These are phyloP conservation scores for Boletellus deceptivus DNA, from an alignment of 1,284 basidiomycete species.

Conservation along the genomic window DNA sequence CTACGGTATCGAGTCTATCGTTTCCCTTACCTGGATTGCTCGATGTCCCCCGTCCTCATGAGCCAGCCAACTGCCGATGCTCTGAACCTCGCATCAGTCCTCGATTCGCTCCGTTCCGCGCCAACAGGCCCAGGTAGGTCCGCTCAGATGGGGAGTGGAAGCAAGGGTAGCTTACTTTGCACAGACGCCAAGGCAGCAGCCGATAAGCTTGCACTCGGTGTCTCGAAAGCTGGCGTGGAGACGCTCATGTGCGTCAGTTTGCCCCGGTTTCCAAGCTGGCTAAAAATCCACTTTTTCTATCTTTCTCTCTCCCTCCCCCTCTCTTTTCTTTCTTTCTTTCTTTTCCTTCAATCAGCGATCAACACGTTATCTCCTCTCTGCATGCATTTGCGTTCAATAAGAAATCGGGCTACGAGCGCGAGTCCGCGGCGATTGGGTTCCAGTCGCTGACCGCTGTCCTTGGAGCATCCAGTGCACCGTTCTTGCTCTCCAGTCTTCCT, in stretches of 20 bases:
- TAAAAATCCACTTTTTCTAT: constrained; percentile 2
- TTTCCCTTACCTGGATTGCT: constrained; percentile 7
- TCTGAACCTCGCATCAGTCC: constrained; percentile 46
- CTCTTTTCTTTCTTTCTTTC: too few species aligned
- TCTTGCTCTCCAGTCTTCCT: constrained; percentile 79
- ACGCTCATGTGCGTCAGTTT: constrained; percentile 54
- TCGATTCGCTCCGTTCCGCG: constrained; percentile 65
- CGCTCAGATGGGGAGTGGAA: constrained; percentile 3
- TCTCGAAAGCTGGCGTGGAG: constrained; percentile 62
- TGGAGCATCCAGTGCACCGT: constrained; percentile 77
- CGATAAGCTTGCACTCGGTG: constrained; percentile 70
- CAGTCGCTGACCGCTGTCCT: constrained; percentile 74
- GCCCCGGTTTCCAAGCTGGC: constrained; percentile 4
- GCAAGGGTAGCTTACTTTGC: constrained; percentile 6
- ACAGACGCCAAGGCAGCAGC: constrained; percentile 78
- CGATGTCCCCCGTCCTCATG: constrained; percentile 59
- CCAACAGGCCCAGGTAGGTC: constrained; percentile 70
- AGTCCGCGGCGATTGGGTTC: constrained; percentile 86
- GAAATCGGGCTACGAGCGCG: constrained; percentile 90
- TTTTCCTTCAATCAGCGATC: constrained; percentile 45
- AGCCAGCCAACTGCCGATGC: constrained; percentile 39
- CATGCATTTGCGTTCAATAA: constrained; percentile 80
- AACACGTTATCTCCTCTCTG: constrained; percentile 62
- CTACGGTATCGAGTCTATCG: constrained; percentile 17
- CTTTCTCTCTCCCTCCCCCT: too few species aligned